Evolutionary conservation across 495 filamentous ascomycete species (phyloP).

Genomic region (Penicillium roqueforti): DNA sequence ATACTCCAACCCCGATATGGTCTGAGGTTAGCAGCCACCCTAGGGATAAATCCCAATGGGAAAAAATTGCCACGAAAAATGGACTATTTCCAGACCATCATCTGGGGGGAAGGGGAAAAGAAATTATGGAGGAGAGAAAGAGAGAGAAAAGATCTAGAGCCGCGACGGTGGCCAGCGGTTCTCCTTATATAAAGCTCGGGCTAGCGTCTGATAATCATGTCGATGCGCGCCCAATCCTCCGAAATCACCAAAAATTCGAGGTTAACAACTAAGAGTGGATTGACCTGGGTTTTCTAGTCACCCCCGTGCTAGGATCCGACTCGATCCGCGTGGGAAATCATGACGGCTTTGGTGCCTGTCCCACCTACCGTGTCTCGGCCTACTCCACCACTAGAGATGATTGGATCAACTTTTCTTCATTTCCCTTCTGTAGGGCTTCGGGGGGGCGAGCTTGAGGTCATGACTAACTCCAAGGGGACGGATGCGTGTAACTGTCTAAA

Average conservation of each 20-base stretch:
- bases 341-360: constrained; percentile 29
- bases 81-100: not conserved
- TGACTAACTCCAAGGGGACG: not conserved
- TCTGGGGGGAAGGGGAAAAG: constrained; percentile 6
- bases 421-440: constrained; percentile 5
- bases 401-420: constrained; percentile 10
- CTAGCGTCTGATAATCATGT: constrained; percentile 31
- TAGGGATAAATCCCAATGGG: not conserved
- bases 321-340: constrained; percentile 30
- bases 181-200: constrained; percentile 36
- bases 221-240: constrained; percentile 25
- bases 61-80: not conserved
- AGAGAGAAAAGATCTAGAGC: constrained; percentile 14
- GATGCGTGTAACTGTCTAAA: not conserved
- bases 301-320: constrained; percentile 25
- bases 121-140: constrained; percentile 8
- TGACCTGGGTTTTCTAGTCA: constrained; percentile 11
- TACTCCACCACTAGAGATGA: constrained; percentile 19
- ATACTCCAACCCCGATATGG: constrained; percentile 14
- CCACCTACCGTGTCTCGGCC: constrained; percentile 23
- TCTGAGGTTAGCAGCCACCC: not conserved
- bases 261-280: constrained; percentile 7
- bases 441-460: not conserved
- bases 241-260: constrained; percentile 4
- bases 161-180: constrained; percentile 24